Evolutionary conservation across 805 yeast species (phyloP).

Genomic region (Zygosaccharomyces bailii): DNA sequence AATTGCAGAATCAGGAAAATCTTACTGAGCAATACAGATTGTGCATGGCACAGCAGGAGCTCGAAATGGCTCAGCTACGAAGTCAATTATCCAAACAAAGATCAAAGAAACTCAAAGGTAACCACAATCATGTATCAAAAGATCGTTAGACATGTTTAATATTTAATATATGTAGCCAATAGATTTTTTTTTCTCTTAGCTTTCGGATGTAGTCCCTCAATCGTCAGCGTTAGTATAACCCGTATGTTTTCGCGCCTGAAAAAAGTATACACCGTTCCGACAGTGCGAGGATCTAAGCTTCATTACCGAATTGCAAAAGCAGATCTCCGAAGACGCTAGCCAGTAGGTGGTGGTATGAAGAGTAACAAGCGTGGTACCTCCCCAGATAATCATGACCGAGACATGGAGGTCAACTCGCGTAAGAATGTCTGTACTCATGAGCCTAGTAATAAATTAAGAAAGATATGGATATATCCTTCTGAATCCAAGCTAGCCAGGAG

Average conservation of each 20-base stretch:
- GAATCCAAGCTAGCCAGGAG: neutral
- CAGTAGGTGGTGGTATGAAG: neutral
- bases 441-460: conserved; percentile 5
- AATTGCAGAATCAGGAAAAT: conserved; percentile 2
- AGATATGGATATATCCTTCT: conserved; percentile 9
- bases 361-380: neutral
- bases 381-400: neutral
- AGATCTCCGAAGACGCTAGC: neutral
- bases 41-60: conserved; percentile 11
- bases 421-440: neutral
- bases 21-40: conserved; percentile 8
- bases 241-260: neutral
- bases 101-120: neutral
- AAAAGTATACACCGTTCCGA: neutral
- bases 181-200: neutral
- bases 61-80: conserved; percentile 7
- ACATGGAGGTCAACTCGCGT: neutral
- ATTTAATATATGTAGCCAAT: neutral
- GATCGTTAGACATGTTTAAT: neutral
- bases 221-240: no score
- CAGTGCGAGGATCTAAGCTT: neutral
- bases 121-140: neutral
- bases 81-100: neutral
- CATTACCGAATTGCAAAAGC: neutral
- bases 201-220: neutral